phyloP scores from a whole-genome alignment of 768 basidiomycete species.

The Rhizopogon vesiculosus region DNA sequence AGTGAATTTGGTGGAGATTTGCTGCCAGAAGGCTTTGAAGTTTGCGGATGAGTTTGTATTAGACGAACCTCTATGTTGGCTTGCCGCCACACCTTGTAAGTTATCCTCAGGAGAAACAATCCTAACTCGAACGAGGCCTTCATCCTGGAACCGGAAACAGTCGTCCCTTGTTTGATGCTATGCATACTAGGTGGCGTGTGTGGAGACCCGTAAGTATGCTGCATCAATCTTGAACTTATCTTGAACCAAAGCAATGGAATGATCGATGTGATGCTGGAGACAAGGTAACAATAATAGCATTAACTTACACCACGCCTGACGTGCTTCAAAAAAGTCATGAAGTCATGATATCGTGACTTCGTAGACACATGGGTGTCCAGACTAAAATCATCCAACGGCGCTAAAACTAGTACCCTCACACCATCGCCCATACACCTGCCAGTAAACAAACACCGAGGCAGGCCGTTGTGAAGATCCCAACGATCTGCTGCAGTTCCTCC shows the following conservation, averaged over 20 bases:
- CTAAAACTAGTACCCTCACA: not conserved
- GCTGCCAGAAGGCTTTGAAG: too few species aligned
- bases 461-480: slow-evolving; percentile 23
- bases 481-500: slow-evolving; percentile 15
- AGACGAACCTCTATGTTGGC: too few species aligned
- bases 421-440: slow-evolving; percentile 21
- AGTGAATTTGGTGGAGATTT: too few species aligned
- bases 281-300: too few species aligned
- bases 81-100: too few species aligned
- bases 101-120: not conserved
- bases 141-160: not conserved
- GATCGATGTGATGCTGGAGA: not conserved
- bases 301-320: not conserved
- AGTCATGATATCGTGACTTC: not conserved
- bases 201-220: not conserved
- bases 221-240: not conserved
- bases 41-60: too few species aligned
- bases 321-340: not conserved
- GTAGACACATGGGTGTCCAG: not conserved
- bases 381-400: not conserved
- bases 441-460: slow-evolving; percentile 19
- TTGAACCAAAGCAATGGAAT: not conserved
- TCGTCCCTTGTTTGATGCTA: too few species aligned
- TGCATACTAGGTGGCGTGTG: not conserved
- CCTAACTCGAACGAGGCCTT: not conserved